phyloP scores from a whole-genome alignment of 805 yeast genomes.

The Candida broadrunensis region DNA sequence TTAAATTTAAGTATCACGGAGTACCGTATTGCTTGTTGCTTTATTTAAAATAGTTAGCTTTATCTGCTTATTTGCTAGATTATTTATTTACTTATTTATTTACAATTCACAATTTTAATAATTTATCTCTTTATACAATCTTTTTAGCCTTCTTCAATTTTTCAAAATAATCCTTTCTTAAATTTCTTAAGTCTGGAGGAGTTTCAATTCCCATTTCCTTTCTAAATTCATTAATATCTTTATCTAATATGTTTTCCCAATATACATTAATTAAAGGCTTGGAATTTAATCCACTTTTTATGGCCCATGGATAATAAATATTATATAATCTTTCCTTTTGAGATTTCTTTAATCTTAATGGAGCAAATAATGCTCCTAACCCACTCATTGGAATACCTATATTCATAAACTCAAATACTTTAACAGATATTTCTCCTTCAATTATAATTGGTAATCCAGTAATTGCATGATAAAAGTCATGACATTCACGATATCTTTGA shows the following conservation, averaged over 20 bases:
- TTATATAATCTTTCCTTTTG: constrained; percentile 64
- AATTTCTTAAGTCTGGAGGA: constrained; percentile 70
- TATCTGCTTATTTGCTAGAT: no score
- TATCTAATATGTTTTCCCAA: constrained; percentile 83
- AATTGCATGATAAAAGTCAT: constrained; percentile 92
- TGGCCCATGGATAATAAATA: constrained; percentile 86
- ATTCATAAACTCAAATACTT: constrained; percentile 88
- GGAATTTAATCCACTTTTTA: constrained; percentile 65
- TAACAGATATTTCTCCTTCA: constrained; percentile 96
- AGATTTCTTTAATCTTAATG: constrained; percentile 62
- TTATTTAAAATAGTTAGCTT: no score
- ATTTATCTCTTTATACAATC: background rate
- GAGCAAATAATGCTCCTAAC: constrained; percentile 86
- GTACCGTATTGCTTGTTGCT: no score
- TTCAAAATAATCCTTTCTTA: constrained; percentile 46
- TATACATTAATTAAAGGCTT: constrained; percentile 81
- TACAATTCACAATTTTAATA: no score
- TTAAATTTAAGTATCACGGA: no score
- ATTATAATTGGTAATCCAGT: constrained; percentile 86
- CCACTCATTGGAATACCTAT: constrained; percentile 96
- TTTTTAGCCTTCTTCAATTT: constrained; percentile 22
- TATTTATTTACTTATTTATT: no score
- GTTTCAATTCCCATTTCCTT: constrained; percentile 65
- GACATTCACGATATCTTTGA: constrained; percentile 94
- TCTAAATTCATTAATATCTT: constrained; percentile 72